A percentile compares a stretch with the other conserved stretches of the same genome.
These are phyloP conservation scores for Ceratobasidium sp. DNA, from an alignment of 1,284 basidiomycete species.

Conservation along the genomic window DNA sequence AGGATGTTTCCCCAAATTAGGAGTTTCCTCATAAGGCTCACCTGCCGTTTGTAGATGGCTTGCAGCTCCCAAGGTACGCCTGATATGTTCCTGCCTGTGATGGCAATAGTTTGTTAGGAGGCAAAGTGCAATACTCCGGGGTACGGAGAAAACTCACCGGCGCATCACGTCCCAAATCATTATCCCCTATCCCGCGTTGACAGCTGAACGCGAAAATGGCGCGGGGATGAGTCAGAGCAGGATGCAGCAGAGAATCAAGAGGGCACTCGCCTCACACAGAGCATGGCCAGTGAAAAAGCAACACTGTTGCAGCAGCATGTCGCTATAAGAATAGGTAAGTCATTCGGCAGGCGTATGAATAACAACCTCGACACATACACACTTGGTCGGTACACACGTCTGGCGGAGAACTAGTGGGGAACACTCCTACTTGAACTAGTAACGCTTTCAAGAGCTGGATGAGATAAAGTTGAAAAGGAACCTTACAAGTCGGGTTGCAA, in stretches of 20 bases:
- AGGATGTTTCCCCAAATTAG: not conserved
- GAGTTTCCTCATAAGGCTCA: not conserved
- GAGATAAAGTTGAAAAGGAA: not conserved
- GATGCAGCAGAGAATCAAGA: not conserved
- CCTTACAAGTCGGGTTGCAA: constrained; percentile 7
- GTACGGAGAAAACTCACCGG: constrained; percentile 6
- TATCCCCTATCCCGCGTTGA: constrained; percentile 7
- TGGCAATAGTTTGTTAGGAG: not conserved
- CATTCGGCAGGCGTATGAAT: too few species aligned
- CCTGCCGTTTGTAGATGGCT: not conserved
- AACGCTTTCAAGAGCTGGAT: not conserved
- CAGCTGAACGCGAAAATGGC: constrained; percentile 1
- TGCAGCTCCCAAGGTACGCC: not conserved
- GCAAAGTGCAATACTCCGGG: too few species aligned
- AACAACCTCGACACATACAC: not conserved
- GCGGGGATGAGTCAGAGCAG: not conserved
- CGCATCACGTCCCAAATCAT: constrained; percentile 5
- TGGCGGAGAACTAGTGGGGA: not conserved
- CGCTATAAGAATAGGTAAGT: not conserved
- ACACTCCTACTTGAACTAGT: not conserved
- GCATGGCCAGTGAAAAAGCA: constrained; percentile 13
- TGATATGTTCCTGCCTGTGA: not conserved
- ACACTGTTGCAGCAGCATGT: constrained; percentile 26
- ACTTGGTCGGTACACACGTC: constrained; percentile 10
- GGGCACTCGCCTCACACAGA: constrained; percentile 1